Conservation (phyloP, 352 stramenopile species). For the Globisporangium echinulatum region DNA sequence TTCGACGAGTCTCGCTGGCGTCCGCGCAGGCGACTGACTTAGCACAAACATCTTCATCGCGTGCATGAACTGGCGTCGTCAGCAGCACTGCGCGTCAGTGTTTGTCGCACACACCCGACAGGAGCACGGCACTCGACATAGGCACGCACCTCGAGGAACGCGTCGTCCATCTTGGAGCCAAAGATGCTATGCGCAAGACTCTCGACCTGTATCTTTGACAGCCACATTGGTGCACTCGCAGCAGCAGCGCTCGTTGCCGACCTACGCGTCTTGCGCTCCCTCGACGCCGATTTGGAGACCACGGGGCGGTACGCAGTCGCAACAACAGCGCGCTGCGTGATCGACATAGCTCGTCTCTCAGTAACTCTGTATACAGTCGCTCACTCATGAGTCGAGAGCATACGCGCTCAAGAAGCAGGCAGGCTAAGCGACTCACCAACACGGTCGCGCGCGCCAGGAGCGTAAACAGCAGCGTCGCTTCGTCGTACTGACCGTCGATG, state of each 20-base stretch:
- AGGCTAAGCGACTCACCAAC: conserved; percentile 21
- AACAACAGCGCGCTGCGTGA: conserved; percentile 15
- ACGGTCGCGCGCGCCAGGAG: conserved; percentile 34
- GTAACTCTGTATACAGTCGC: no score
- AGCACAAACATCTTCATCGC: conserved; percentile 35
- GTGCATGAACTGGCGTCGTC: conserved; percentile 28
- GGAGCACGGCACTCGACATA: not conserved
- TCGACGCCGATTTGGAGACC: conserved; percentile 9
- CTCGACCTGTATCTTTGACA: conserved; percentile 46
- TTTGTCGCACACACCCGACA: not conserved
- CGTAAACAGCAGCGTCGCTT: conserved; percentile 45
- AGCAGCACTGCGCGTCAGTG: not conserved
- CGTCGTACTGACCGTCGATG: conserved; percentile 41
- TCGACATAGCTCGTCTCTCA: no score
- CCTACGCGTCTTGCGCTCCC: conserved; percentile 20
- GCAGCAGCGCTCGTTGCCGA: conserved; percentile 2
- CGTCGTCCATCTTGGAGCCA: conserved; percentile 36
- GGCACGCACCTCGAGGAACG: conserved; percentile 34
- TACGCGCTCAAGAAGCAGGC: not conserved
- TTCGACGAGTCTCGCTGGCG: conserved; percentile 20
- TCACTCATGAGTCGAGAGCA: no score
- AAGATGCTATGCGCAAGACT: conserved; percentile 35
- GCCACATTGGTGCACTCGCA: conserved; percentile 20
- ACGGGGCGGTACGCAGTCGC: conserved; percentile 21
- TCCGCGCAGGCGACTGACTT: conserved; percentile 14